Conservation (phyloP, 768 basidiomycete species). For the Melanogaster broomeanus region DNA sequence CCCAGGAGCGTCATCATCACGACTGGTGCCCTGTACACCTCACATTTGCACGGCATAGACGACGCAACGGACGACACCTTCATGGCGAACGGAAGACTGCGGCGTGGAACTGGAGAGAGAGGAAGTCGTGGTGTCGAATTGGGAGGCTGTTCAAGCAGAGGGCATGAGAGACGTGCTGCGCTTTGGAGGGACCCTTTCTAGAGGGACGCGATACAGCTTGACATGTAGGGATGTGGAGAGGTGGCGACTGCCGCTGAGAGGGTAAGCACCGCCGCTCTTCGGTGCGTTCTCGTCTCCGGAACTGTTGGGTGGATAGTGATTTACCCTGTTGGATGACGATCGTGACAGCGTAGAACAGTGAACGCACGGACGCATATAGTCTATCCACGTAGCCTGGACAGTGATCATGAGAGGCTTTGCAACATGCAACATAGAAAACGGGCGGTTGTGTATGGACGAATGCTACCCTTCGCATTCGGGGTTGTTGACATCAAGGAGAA, state of each 20-base stretch:
- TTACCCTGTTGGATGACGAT: too few species aligned
- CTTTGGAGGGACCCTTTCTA: conserved; percentile 52
- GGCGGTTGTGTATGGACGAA: too few species aligned
- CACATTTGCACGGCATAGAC: conserved; percentile 82
- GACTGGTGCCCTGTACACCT: conserved; percentile 62
- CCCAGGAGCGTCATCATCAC: conserved; percentile 86
- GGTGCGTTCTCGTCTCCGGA: too few species aligned
- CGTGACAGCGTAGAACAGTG: too few species aligned
- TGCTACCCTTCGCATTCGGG: too few species aligned
- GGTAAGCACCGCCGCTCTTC: background rate
- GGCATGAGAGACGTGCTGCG: conserved; percentile 39
- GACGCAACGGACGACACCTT: conserved; percentile 50
- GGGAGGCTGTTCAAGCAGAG: conserved; percentile 47
- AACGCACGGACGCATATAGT: too few species aligned
- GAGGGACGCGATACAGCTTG: conserved; percentile 73
- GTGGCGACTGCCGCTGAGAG: conserved; percentile 34
- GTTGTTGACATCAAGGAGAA: too few species aligned
- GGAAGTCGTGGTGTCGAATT: conserved; percentile 55
- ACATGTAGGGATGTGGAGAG: conserved; percentile 81
- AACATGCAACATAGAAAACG: too few species aligned
- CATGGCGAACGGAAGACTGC: conserved; percentile 26
- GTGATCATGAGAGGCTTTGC: too few species aligned
- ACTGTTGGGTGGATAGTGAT: too few species aligned
- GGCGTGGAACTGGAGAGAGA: conserved; percentile 31
- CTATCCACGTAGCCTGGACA: too few species aligned